Base-by-base conservation (phyloP, 306 rosid species). In the Begonia peltatifolia region DNA sequence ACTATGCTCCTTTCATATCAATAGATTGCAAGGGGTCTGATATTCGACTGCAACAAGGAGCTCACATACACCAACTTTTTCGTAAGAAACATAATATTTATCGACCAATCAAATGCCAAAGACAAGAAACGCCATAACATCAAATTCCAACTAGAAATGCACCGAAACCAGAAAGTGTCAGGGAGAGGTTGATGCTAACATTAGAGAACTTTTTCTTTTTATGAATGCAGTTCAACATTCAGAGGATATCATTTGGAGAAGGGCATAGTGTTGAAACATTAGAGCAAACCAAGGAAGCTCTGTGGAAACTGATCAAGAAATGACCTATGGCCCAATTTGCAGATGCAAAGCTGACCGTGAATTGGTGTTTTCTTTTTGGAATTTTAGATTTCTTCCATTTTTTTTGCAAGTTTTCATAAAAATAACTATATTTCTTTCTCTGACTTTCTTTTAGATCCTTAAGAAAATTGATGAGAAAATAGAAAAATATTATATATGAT, bases 11-110 rank as follows among this genome's bases (percentile, higher is more conserved):
- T 50, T 82, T 92, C 63, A 92, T 92, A 79, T 92, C 99, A 16
- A 86, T 92, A 58, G 99, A 92, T 76, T 86, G 99, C 74, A 92
- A 81, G 59, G 99, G 99, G 58, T 81, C 76, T 6, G 99, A 92
- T 67, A 74, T 92, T 35, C 81, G 99, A 74, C 96, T 92, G 44
- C 96, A 94, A 42, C 94, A 92, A 71, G 99, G 99, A 41, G 99
- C 96, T 48, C 94, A 92, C 94, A 96, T 90, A 63, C 51, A 12
- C 8, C 52, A 55, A 35, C 11, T 22, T 3, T 3, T 30, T 30
- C 7, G 6, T 4, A 6, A 6, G 5, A 4, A 30, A 3, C 36
- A 30, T 30, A 30, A 2, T 30, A 6, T 30, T 30, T 6, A 30
- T 30, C 36, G 7, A 30, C 3, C 36, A 30, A 6, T 30, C 36